Conservation (phyloP, 768 basidiomycete species). For the Sistotremastrum suecicum region DNA sequence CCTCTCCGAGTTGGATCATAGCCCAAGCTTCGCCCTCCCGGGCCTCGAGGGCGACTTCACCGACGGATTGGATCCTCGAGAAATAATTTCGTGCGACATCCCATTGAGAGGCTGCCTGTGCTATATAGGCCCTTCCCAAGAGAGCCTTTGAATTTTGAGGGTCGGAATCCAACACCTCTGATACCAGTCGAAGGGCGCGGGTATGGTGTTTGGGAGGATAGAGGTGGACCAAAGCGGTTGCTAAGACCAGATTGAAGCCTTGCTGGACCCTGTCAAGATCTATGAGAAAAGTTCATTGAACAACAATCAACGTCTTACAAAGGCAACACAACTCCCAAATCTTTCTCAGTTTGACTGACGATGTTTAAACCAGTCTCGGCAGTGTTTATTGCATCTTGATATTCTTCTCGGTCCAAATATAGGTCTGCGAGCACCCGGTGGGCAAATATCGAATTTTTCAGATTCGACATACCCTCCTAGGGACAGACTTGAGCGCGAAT, state of each 20-base stretch:
- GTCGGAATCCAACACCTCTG: conserved; percentile 50
- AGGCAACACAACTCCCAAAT: conserved; percentile 38
- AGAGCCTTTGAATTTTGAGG: conserved; percentile 51
- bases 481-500: neutral
- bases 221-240: conserved; percentile 67
- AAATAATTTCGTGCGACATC: conserved; percentile 51
- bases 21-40: conserved; percentile 85
- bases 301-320: conserved; percentile 23
- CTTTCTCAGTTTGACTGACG: conserved; percentile 35
- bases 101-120: conserved; percentile 54
- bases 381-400: conserved; percentile 52
- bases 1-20: conserved; percentile 34
- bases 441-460: conserved; percentile 48
- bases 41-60: conserved; percentile 41
- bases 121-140: conserved; percentile 62
- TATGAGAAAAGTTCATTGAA: neutral
- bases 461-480: conserved; percentile 39
- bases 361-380: conserved; percentile 59
- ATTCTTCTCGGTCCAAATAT: conserved; percentile 58
- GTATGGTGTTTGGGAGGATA: conserved; percentile 84
- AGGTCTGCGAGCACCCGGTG: conserved; percentile 51
- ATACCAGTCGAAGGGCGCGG: conserved; percentile 60
- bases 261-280: conserved; percentile 36
- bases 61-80: conserved; percentile 33
- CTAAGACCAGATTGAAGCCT: conserved; percentile 58